Evolutionary conservation across 805 yeast species (phyloP), one percentile per base, ranked within the genome.

Genomic region (Wickerhamomyces tratensis): DNA sequence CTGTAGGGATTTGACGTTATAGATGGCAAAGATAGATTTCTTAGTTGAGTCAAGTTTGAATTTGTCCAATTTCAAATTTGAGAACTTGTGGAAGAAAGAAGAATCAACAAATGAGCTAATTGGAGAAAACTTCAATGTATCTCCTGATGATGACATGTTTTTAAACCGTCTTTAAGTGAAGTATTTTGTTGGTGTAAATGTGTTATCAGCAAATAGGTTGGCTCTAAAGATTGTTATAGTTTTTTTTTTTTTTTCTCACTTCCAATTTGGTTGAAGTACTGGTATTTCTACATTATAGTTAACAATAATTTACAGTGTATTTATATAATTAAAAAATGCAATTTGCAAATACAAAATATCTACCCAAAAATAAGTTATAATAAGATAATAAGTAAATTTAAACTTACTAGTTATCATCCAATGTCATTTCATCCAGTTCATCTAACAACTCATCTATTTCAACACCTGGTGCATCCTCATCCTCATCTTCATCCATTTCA

Each of bases 381-480:
- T 10, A 7, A 13, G 8, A n/a, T 11, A 25, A 36, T 27, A 37
- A 29, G 33, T 13, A 15, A 29, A 10, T 4, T 7, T 5, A 33
- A 14, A 7, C 7, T 25, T 13, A 12, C 34, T 38, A 38, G 26
- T 54, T 57, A 49, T 76, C 86, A 36, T 82, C 88, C 61, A 89
- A 70, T 29, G 86, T 86, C 95, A 89, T 82, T 45, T 85, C 96
- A 53, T 88, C 97, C 55, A 93, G 71, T 61, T 93, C 98, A 54
- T 93, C 98, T 65, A 93, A 72, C 53, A 93, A 72, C 66, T 93
- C 98, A 57, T 89, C 96, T 44, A 93, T 78, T 46, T 81, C 87
- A 52, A 93, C 85, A 51, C 76, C 82, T 39, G 98, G 97, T 33
- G 87, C 93, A 54, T 83, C 93, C 41, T 77, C 88, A 43, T 82